Conservation (phyloP, 2,329 filamentous ascomycete species). For the Botryotinia narcissicola region DNA sequence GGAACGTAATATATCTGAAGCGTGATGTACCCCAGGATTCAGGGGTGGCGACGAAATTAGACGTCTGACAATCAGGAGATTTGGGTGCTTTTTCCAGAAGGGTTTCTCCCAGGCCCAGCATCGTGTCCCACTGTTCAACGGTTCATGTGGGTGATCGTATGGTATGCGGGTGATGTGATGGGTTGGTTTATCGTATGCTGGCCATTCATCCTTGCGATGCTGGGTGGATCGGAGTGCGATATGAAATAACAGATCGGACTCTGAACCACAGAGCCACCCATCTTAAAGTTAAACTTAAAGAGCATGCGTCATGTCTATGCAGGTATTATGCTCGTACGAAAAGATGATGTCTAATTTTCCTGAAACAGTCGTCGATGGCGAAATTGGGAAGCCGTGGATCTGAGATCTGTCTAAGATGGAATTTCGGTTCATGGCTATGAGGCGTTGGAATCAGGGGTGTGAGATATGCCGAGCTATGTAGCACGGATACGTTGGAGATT, state of each 20-base stretch:
- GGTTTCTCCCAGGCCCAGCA: neutral
- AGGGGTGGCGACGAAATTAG: constrained; percentile 5
- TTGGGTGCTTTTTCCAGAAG: neutral
- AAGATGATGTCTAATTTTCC: neutral
- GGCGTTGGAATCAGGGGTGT: neutral
- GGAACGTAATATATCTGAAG: neutral
- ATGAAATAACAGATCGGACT: neutral
- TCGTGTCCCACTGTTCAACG: constrained; percentile 3
- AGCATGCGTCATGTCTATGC: neutral
- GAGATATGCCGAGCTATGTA: neutral
- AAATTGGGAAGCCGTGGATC: neutral
- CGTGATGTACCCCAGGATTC: neutral
- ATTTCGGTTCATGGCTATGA: neutral
- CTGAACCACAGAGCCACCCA: constrained; percentile 1
- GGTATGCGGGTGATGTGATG: constrained; percentile 6
- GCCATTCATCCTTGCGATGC: neutral
- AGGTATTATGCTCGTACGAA: constrained; percentile 1
- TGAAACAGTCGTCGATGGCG: neutral
- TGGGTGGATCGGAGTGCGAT: neutral
- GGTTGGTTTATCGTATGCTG: neutral
- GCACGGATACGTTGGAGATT: neutral
- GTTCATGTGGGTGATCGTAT: constrained; percentile 13
- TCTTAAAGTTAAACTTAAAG: neutral
- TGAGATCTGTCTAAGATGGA: neutral
- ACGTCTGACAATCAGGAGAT: neutral